These are phyloP conservation scores for Blastobotrys indianensis DNA, from an alignment of 1,139 yeast genomes.

Conservation along the genomic window DNA sequence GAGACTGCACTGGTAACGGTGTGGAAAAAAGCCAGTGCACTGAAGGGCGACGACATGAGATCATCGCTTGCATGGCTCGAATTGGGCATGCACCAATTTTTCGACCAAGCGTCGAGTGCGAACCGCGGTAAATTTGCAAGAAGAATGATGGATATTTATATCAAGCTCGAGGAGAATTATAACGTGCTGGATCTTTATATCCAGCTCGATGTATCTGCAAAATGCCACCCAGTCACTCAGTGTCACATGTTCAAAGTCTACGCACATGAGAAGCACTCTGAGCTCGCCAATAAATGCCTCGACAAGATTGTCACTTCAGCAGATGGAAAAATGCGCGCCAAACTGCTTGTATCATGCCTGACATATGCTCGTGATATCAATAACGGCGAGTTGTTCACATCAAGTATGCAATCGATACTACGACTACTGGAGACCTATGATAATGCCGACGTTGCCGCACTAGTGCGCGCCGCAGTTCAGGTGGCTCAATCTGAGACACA, in stretches of 20 bases:
- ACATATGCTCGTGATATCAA: background rate
- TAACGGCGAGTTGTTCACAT: background rate
- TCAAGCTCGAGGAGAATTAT: background rate
- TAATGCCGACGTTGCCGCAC: background rate
- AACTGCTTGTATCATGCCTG: background rate
- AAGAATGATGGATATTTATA: slow-evolving; percentile 1
- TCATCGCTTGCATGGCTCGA: background rate
- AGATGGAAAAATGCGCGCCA: background rate
- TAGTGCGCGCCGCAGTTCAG: slow-evolving; percentile 5
- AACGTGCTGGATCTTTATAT: slow-evolving; percentile 1
- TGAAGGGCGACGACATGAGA: background rate
- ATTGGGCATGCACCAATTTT: background rate
- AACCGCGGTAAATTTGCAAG: slow-evolving; percentile 1
- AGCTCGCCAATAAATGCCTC: slow-evolving; percentile 2
- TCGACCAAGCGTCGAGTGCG: background rate
- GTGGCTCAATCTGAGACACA: background rate
- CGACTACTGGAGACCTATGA: background rate
- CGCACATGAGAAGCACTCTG: background rate
- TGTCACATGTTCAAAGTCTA: slow-evolving; percentile 4
- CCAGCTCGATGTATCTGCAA: background rate
- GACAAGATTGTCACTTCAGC: background rate
- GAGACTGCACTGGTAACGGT: background rate
- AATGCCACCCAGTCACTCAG: slow-evolving; percentile 1
- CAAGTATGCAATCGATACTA: background rate
- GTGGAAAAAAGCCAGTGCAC: slow-evolving; percentile 2